These are phyloP conservation scores for Xylariaceae sp. DNA, from an alignment of 2,329 filamentous ascomycete genomes.

Conservation along the genomic window DNA sequence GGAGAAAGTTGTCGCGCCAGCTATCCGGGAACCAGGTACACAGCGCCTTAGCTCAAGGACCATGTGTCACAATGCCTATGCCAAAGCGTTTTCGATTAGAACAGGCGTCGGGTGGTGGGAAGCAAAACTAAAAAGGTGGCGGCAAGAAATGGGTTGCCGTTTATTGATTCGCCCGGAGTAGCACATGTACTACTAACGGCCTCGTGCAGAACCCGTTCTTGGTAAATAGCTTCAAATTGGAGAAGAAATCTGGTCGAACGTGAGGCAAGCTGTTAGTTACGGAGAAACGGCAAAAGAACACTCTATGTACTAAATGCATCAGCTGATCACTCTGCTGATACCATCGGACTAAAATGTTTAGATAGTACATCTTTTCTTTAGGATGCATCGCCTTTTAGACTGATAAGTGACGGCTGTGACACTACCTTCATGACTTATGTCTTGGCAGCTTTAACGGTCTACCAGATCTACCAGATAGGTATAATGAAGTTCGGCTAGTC, in stretches of 20 bases:
- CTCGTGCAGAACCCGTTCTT: background rate
- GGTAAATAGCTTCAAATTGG: constrained; percentile 1
- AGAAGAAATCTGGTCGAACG: constrained; percentile 2
- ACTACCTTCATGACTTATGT: background rate
- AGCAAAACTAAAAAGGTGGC: background rate
- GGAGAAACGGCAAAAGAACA: background rate
- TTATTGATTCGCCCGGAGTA: background rate
- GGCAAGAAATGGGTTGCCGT: background rate
- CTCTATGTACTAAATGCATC: background rate
- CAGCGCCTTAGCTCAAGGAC: background rate
- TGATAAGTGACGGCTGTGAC: background rate
- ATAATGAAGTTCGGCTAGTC: too few species aligned
- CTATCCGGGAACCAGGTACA: constrained; percentile 5
- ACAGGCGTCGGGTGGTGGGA: background rate
- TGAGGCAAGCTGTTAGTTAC: constrained; percentile 3
- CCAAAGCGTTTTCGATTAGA: background rate
- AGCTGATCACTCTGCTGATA: constrained; percentile 2
- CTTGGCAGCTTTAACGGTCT: background rate
- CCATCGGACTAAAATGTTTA: too few species aligned
- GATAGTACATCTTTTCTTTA: constrained; percentile 5
- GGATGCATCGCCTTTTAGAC: constrained; percentile 7
- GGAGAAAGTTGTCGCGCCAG: background rate
- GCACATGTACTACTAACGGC: background rate
- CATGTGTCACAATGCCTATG: background rate
- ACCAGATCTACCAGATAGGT: too few species aligned